phyloP scores from a whole-genome alignment of 352 stramenopile genomes.

The Pythium rishiriense region DNA sequence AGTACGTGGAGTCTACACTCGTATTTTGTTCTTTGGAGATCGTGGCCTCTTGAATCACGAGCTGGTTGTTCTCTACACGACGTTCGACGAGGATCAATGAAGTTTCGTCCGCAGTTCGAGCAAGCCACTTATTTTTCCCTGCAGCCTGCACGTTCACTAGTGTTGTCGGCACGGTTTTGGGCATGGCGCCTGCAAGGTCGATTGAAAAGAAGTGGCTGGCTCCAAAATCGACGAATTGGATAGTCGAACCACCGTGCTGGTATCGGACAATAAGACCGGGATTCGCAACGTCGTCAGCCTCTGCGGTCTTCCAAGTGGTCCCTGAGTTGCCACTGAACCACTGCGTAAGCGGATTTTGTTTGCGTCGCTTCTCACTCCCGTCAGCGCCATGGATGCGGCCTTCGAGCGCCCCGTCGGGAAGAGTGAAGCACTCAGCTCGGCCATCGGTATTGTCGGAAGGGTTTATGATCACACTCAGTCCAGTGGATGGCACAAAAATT shows the following conservation, averaged over 20 bases:
- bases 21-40: slow-evolving; percentile 9
- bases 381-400: slow-evolving; percentile 37
- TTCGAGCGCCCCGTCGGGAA: slow-evolving; percentile 55
- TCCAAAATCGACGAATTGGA: slow-evolving; percentile 56
- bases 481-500: slow-evolving; percentile 62
- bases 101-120: slow-evolving; percentile 43
- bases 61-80: slow-evolving; percentile 18
- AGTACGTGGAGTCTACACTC: slow-evolving; percentile 30
- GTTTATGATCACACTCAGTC: slow-evolving; percentile 49
- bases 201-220: slow-evolving; percentile 45
- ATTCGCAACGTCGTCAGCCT: slow-evolving; percentile 26
- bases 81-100: slow-evolving; percentile 38
- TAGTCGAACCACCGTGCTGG: slow-evolving; percentile 48
- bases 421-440: slow-evolving; percentile 47
- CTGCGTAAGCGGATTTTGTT: slow-evolving; percentile 47
- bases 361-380: slow-evolving; percentile 21
- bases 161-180: slow-evolving; percentile 16
- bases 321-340: slow-evolving; percentile 38
- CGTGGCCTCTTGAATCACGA: slow-evolving; percentile 35
- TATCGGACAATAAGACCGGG: slow-evolving; percentile 44
- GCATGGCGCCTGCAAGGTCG: slow-evolving; percentile 34
- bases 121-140: slow-evolving; percentile 44
- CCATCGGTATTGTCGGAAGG: slow-evolving; percentile 41
- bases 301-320: slow-evolving; percentile 29
- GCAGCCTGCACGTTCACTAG: slow-evolving; percentile 44